Evolutionary conservation across 2,329 filamentous ascomycete genomes (phyloP), one percentile per base, ranked within the genome.

Genomic region (Talaromyces funiculosus): DNA sequence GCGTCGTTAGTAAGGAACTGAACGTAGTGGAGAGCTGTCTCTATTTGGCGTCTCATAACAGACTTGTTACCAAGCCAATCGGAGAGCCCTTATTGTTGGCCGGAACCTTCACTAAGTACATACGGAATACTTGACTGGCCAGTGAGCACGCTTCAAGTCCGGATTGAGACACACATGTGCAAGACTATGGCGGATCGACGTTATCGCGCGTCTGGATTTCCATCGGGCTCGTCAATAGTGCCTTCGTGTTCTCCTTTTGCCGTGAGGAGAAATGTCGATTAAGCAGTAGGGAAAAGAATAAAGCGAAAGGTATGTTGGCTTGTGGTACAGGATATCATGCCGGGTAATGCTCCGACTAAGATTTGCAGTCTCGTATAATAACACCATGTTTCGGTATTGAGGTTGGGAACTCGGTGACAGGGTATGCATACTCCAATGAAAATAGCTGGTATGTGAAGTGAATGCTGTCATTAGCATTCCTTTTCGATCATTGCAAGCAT

Each of bases 51-150:
- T 38, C 57, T 20, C 37, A 26, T 53, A 31, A 31, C 12, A 12
- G n/a, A 51, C 10, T 12, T 33, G 62, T 26, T 59, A 53, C 57
- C 59, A 67, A 65, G 61, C 68, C 66, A 71, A 73, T 71, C 68
- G 65, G 62, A 64, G 62, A 24, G 26, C 33, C 37, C n/a, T 26
- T 40, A 24, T 20, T 45, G 38, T 33, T 35, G 26, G 37, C 51
- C 59, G 59, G 51, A 43, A 51, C 16, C 40, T 43, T 49, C 20
- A 26, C 45, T 29, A 49, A n/a, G 45, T 31, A 31, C 45, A 9
- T 5, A 20, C 29, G 47, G n/a, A n/a, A n/a, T 51, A 51, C 47
- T 35, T 33, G 47, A 35, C 29, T 33, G 29, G 26, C 16, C 29
- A n/a, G n/a, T n/a, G n/a, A n/a, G n/a, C n/a, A 51, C 18, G 47